Conservation (phyloP, 1,139 yeast genomes). For the Blastobotrys proliferans region DNA sequence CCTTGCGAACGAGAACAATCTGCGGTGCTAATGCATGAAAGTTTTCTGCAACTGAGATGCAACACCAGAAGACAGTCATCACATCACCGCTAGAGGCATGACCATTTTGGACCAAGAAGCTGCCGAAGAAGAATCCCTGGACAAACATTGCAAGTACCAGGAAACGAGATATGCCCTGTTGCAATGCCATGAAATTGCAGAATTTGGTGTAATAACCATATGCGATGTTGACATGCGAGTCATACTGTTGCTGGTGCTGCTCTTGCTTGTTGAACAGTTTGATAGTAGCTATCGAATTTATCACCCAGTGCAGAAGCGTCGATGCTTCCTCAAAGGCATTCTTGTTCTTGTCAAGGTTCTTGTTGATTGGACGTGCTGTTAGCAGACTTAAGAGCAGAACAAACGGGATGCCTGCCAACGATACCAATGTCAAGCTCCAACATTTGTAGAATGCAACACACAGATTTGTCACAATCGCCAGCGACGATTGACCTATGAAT, state of each 20-base stretch:
- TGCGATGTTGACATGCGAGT: slow-evolving; percentile 40
- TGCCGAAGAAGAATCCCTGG: slow-evolving; percentile 91
- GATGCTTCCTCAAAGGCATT: slow-evolving; percentile 52
- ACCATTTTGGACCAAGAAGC: slow-evolving; percentile 52
- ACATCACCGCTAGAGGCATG: slow-evolving; percentile 56
- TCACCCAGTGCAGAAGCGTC: slow-evolving; percentile 64
- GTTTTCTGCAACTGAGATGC: slow-evolving; percentile 63
- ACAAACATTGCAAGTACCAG: slow-evolving; percentile 72
- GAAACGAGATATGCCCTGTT: slow-evolving; percentile 54
- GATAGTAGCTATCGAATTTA: slow-evolving; percentile 56
- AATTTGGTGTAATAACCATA: slow-evolving; percentile 46
- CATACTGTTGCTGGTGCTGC: slow-evolving; percentile 48
- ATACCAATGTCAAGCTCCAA: slow-evolving; percentile 78
- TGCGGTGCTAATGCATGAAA: slow-evolving; percentile 34
- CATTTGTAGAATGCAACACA: slow-evolving; percentile 70
- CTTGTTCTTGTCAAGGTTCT: slow-evolving; percentile 56
- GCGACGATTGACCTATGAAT: slow-evolving; percentile 47
- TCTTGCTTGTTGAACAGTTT: slow-evolving; percentile 57
- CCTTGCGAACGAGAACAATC: slow-evolving; percentile 26
- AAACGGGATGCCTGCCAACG: slow-evolving; percentile 68
- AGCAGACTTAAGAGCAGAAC: slow-evolving; percentile 48
- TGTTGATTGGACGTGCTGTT: slow-evolving; percentile 51
- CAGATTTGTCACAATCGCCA: slow-evolving; percentile 53
- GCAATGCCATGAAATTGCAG: slow-evolving; percentile 50
- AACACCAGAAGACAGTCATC: slow-evolving; percentile 78